Base-by-base conservation (phyloP, 331 rosid species). In the Cydonia oblonga region DNA sequence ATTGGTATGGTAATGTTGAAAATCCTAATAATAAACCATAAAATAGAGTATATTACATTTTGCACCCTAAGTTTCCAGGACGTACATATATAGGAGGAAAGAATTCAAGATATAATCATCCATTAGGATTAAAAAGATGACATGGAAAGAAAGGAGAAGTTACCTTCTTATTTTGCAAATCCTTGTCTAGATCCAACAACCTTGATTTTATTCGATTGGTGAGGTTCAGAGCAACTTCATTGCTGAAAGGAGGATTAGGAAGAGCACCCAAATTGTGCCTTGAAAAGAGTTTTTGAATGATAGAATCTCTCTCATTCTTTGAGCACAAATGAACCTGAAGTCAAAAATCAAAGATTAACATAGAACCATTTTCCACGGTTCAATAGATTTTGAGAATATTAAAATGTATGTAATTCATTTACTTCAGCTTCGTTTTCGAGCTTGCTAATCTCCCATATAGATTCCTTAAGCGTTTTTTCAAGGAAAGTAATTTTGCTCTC, bases 361-460 rank as follows among this genome's bases (percentile, higher is more conserved):
- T 54, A 83, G 44, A 73, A 60, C 7, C 62, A 60, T n/a, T 26
- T 72, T 78, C 66, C 49, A 35, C 22, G 60, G 16, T 42, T 49
- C 57, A 52, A 83, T 58, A 38, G 24, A 23, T 33, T 71, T 64
- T 44, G 53, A 32, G 70, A 72, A 20, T 69, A 57, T 49, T 53
- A 75, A 65, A 78, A 64, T 30, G 25, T 58, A 75, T 32, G 73
- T 79, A 62, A 79, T 42, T 82, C 56, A 73, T 64, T 81, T 87
- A 93, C 98, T 68, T 91, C 96, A 72, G 87, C 92, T 81, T 93
- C 98, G 68, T 72, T 73, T 83, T 91, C 88, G 63, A 91, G 92
- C 87, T 75, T 91, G 91, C 86, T 86, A 54, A 91, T 91, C 80
- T 86, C 84, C 86, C 79, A 24, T 64, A 86, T 84, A 40, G 64